phyloP scores from a whole-genome alignment of 768 basidiomycete genomes.

The Mycena indigotica region DNA sequence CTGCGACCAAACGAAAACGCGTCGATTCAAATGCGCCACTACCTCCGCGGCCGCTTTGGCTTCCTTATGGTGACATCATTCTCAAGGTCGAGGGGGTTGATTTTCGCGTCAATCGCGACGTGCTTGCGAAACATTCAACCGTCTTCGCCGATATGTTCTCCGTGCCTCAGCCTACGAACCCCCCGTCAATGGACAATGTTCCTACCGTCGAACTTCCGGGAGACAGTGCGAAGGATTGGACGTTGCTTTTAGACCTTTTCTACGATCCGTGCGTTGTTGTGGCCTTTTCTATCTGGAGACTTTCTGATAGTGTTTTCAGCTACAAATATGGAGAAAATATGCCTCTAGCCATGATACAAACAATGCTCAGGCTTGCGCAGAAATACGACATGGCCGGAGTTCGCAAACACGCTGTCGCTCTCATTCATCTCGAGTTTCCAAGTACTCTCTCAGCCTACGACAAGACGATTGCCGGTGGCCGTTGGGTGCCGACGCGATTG shows the following conservation, averaged over 20 bases:
- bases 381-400: constrained; percentile 8
- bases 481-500: neutral
- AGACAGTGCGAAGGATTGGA: constrained; percentile 13
- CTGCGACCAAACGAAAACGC: neutral
- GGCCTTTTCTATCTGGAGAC: neutral
- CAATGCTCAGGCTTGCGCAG: constrained; percentile 10
- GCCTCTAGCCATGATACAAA: neutral
- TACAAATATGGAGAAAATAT: neutral
- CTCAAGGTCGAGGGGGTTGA: constrained; percentile 2
- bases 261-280: constrained; percentile 5
- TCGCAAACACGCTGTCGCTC: neutral
- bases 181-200: constrained; percentile 23
- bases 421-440: constrained; percentile 8
- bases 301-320: neutral
- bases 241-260: constrained; percentile 4
- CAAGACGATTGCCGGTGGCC: neutral
- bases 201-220: constrained; percentile 26
- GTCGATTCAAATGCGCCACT: neutral
- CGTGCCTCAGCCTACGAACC: constrained; percentile 39
- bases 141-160: constrained; percentile 50
- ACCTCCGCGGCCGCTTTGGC: neutral
- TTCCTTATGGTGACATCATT: constrained; percentile 6
- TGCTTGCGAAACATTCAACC: constrained; percentile 40
- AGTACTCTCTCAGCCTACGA: neutral
- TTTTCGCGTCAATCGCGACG: constrained; percentile 12